Evolutionary conservation across 2,329 filamentous ascomycete species (phyloP).

Genomic region (Alternaria incomplexa): DNA sequence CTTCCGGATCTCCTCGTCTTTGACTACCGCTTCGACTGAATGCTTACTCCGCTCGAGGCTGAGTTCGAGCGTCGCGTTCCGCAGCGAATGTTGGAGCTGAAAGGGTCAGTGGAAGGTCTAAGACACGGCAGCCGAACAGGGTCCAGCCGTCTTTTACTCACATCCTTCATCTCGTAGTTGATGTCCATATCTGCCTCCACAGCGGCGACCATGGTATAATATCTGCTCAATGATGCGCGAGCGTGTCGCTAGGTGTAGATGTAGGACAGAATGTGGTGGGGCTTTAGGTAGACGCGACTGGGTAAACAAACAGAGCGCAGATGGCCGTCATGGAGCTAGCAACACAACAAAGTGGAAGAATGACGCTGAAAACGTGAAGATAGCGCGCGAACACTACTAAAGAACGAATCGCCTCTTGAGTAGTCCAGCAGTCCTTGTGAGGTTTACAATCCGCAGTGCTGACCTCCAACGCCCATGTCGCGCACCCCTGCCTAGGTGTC

Average conservation of each 20-base stretch:
- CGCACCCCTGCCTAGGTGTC: conserved; percentile 19
- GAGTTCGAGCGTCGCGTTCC: conserved; percentile 66
- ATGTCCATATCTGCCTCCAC: conserved; percentile 36
- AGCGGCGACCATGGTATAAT: conserved; percentile 31
- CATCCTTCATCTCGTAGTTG: conserved; percentile 44
- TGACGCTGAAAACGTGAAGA: not conserved
- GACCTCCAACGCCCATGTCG: not conserved
- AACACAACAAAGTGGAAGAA: not conserved
- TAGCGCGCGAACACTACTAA: not conserved
- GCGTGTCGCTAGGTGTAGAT: conserved; percentile 17
- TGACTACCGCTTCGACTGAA: conserved; percentile 70
- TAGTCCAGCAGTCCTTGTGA: not conserved
- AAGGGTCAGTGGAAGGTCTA: conserved; percentile 19
- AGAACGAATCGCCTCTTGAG: not conserved
- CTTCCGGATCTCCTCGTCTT: conserved; percentile 76
- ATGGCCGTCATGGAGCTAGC: not conserved
- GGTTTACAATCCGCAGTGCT: not conserved
- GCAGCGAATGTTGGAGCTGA: conserved; percentile 58
- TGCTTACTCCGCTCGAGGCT: conserved; percentile 71
- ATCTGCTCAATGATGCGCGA: conserved; percentile 27
- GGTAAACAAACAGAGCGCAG: conserved; percentile 42
- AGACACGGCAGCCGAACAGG: not conserved
- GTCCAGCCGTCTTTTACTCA: conserved; percentile 25
- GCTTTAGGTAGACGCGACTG: conserved; percentile 34
- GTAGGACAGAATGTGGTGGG: conserved; percentile 24